Evolutionary conservation across 345 rosid species (phyloP).

Genomic region (Lepidium didymum): DNA sequence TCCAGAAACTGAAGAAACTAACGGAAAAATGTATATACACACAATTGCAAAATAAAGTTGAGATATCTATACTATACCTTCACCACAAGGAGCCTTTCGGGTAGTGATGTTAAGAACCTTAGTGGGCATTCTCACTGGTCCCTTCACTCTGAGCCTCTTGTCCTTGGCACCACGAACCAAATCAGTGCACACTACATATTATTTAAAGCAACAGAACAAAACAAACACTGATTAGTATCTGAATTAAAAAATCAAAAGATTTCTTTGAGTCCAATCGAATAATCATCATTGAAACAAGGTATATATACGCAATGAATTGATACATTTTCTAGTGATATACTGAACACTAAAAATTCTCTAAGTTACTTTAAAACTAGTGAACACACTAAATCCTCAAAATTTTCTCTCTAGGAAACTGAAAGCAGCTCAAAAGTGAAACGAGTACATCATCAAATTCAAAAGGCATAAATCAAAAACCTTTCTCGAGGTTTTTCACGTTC

Average conservation of each 20-base stretch:
- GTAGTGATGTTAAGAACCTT: conserved; percentile 43
- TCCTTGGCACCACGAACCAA: conserved; percentile 43
- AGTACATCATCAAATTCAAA: not conserved
- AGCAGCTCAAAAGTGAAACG: not conserved
- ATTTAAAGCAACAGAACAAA: not conserved
- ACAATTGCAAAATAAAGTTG: not conserved
- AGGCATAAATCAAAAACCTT: conserved; percentile 33
- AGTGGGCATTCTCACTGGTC: conserved; percentile 46
- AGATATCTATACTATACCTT: conserved; percentile 21
- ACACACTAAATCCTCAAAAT: not conserved
- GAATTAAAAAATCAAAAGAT: not conserved
- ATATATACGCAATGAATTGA: not conserved
- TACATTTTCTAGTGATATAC: not conserved
- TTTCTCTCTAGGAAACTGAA: not conserved
- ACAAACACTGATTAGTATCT: not conserved
- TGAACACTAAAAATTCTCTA: not conserved
- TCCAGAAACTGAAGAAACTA: too few species aligned
- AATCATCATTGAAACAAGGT: not conserved
- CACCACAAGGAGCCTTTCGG: conserved; percentile 47
- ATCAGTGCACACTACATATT: conserved; percentile 33
- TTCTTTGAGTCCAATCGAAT: not conserved
- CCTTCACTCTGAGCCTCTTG: conserved; percentile 37
- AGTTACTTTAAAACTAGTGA: not conserved
- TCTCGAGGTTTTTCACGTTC: conserved; percentile 72
- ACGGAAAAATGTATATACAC: too few species aligned